A percentile compares a stretch with the other conserved stretches of the same genome.
Evolutionary conservation across 148 eudicot species (phyloP).

Genomic region (Polygonum maritimum): DNA sequence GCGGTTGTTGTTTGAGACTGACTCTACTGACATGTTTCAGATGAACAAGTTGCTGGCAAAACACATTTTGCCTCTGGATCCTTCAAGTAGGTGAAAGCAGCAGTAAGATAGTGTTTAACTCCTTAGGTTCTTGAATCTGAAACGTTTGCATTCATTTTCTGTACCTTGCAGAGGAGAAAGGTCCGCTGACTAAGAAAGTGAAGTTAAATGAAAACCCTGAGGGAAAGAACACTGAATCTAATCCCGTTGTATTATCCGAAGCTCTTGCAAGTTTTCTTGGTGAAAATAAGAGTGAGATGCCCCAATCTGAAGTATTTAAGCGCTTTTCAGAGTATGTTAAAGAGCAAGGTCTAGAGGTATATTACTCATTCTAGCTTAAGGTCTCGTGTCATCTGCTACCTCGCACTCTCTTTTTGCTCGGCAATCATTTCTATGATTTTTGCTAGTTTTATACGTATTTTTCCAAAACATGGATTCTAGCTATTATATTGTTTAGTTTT

Average conservation of each 20-base stretch:
- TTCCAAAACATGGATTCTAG: not conserved
- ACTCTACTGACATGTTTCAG: constrained; percentile 43
- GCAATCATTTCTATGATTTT: not conserved
- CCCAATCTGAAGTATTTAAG: constrained; percentile 27
- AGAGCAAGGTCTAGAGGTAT: constrained; percentile 35
- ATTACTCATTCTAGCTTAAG: not conserved
- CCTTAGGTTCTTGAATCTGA: not conserved
- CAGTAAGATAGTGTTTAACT: not conserved
- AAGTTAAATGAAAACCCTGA: constrained; percentile 26
- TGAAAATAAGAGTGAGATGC: constrained; percentile 29
- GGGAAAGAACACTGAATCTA: constrained; percentile 21
- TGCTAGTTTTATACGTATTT: not conserved
- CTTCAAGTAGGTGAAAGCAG: constrained; percentile 20
- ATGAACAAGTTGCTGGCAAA: constrained; percentile 46
- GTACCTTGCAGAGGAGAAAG: constrained; percentile 23
- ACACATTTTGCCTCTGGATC: constrained; percentile 29
- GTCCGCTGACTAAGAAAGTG: constrained; percentile 26
- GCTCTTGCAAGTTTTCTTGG: constrained; percentile 41
- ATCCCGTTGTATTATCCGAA: constrained; percentile 27
- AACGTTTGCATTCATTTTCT: constrained; percentile 5
- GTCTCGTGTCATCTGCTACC: not conserved
- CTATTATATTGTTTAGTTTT: not conserved
- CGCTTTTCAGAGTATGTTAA: constrained; percentile 35
- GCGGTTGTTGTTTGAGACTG: constrained; percentile 37
- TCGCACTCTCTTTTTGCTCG: not conserved